These are phyloP conservation scores for Tetrahymena thermophila DNA, from an alignment of 73 alveolate genomes.

Conservation along the genomic window DNA sequence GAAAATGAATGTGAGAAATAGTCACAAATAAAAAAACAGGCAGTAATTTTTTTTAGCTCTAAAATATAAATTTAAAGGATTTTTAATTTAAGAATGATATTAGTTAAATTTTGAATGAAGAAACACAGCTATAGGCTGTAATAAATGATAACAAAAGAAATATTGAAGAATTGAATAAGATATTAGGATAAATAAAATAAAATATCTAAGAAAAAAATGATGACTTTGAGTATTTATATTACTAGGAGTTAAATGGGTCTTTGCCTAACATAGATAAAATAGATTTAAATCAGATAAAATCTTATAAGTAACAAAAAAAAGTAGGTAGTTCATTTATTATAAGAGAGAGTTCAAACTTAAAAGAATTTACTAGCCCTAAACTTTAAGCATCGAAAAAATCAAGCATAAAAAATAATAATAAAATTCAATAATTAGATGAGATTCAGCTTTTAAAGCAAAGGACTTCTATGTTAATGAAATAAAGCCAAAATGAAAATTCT, in stretches of 20 bases:
- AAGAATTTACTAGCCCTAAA: background rate
- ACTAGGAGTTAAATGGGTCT: background rate
- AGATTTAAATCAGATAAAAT: background rate
- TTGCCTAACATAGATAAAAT: background rate
- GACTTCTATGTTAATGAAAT: background rate
- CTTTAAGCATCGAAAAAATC: background rate
- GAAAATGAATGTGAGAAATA: background rate
- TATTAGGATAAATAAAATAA: background rate
- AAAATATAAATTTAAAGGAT: background rate
- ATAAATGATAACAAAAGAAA: background rate
- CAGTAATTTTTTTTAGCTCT: background rate
- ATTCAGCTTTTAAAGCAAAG: background rate
- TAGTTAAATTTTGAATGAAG: background rate
- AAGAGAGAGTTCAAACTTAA: background rate
- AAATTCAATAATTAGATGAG: background rate
- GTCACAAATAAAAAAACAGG: background rate
- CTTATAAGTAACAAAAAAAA: background rate
- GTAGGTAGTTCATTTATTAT: background rate
- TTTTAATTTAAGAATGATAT: background rate
- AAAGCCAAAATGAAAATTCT: background rate
- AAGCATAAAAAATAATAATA: background rate
- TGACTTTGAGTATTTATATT: background rate
- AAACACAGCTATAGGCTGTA: background rate
- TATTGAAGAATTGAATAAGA: background rate
- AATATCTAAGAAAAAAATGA: background rate